These are phyloP conservation scores for Crataegus laevigata DNA, from an alignment of 306 rosid genomes.

Conservation along the genomic window DNA sequence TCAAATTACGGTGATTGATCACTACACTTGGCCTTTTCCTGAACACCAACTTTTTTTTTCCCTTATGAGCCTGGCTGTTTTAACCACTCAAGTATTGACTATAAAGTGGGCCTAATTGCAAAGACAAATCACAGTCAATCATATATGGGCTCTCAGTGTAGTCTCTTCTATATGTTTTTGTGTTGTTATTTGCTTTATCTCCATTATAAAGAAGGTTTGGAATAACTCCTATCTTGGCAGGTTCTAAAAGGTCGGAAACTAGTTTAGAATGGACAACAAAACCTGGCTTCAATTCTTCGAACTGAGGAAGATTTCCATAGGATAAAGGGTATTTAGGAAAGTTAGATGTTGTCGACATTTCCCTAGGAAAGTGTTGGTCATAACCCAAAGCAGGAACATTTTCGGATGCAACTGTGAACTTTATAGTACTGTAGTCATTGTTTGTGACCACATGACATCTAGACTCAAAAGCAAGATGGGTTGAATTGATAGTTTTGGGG, in stretches of 20 bases:
- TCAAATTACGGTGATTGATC: slow-evolving; percentile 2
- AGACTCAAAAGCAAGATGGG: slow-evolving; percentile 3
- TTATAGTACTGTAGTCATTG: not conserved
- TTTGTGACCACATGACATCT: slow-evolving; percentile 2
- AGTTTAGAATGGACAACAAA: slow-evolving; percentile 7
- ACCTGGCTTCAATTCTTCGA: slow-evolving; percentile 11
- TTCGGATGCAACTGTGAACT: not conserved
- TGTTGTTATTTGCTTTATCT: slow-evolving; percentile 12
- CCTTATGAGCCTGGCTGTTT: slow-evolving; percentile 7
- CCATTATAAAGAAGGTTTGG: not conserved
- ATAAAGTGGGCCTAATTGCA: slow-evolving; percentile 47
- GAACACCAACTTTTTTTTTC: slow-evolving; percentile 15
- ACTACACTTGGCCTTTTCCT: slow-evolving; percentile 3
- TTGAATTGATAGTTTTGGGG: slow-evolving; percentile 4
- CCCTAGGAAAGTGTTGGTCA: slow-evolving; percentile 22
- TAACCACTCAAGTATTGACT: slow-evolving; percentile 16
- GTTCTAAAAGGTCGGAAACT: slow-evolving; percentile 16
- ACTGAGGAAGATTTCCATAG: slow-evolving; percentile 23
- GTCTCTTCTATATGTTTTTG: slow-evolving; percentile 6
- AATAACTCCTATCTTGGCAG: slow-evolving; percentile 11
- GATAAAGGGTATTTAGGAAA: slow-evolving; percentile 40
- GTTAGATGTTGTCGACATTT: slow-evolving; percentile 17
- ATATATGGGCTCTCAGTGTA: slow-evolving; percentile 12
- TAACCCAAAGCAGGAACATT: slow-evolving; percentile 17
- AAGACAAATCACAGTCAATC: slow-evolving; percentile 51